Percentiles rank a stretch among this genome's conserved stretches.
Conservation (phyloP, 2,329 filamentous ascomycete species). For the Diplocarpon rosae region DNA sequence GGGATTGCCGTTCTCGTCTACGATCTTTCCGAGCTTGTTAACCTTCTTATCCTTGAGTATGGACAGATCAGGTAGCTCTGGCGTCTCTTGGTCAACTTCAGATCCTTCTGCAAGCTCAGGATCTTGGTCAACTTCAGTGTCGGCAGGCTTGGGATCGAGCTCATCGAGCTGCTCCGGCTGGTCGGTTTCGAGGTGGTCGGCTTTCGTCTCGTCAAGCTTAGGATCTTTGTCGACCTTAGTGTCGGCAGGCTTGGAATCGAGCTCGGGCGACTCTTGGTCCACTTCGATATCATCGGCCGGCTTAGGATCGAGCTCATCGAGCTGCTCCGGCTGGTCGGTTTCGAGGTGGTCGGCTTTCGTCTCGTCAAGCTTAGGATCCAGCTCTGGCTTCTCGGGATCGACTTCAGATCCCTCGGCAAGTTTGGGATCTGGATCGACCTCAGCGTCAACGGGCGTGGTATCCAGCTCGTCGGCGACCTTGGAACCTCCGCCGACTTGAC, state of each 20-base stretch:
- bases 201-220: not conserved
- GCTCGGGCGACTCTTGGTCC: not conserved
- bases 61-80: conserved; percentile 16
- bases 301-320: not conserved
- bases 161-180: conserved; percentile 1
- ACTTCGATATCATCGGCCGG: not conserved
- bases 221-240: not conserved
- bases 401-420: not conserved
- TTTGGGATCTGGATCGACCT: not conserved
- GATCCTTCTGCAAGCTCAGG: not conserved
- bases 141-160: conserved; percentile 1
- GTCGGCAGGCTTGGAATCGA: not conserved
- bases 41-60: conserved; percentile 40
- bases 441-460: not conserved
- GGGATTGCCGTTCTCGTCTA: conserved; percentile 37
- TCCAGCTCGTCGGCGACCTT: not conserved
- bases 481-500: not conserved
- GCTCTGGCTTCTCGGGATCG: too few relatives aligned
- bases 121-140: not conserved
- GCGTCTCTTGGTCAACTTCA: not conserved
- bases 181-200: not conserved
- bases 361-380: not conserved
- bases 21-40: conserved; percentile 47
- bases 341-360: not conserved
- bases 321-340: not conserved